Conservation (phyloP, 2,329 filamentous ascomycete genomes). For the Decorospora gaudefroyi region DNA sequence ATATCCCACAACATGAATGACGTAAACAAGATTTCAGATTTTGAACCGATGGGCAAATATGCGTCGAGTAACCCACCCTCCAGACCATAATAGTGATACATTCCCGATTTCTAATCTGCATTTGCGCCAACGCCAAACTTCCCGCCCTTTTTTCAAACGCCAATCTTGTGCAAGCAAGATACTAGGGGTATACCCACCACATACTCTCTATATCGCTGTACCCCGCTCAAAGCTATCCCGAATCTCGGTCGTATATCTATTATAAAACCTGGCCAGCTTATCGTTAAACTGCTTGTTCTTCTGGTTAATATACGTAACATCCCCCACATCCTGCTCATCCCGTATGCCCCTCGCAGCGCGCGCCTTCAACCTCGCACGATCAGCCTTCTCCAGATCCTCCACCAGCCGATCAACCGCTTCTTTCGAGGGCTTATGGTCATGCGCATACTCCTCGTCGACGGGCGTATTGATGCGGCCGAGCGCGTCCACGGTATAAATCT, state of each 20-base stretch:
- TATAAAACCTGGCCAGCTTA: conserved; percentile 93
- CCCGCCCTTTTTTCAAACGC: too few species aligned
- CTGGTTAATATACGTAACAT: conserved; percentile 99
- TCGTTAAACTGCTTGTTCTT: conserved; percentile 99
- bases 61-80: not conserved
- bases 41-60: too few species aligned
- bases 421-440: conserved; percentile 83
- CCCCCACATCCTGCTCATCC: conserved; percentile 73
- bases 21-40: conserved; percentile 1
- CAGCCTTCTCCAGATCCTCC: conserved; percentile 81
- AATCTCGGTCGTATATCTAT: conserved; percentile 97
- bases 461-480: conserved; percentile 91
- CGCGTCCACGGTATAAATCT: conserved; percentile 90
- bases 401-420: conserved; percentile 88
- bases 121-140: not conserved
- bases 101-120: conserved; percentile 4
- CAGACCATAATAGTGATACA: not conserved
- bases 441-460: conserved; percentile 78
- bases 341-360: conserved; percentile 75
- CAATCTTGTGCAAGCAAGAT: conserved; percentile 5
- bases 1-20: conserved; percentile 13
- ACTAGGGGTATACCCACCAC: conserved; percentile 34
- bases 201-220: conserved; percentile 74
- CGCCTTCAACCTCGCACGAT: conserved; percentile 85
- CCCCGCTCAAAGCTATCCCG: conserved; percentile 96